Conservation (phyloP, 2,329 filamentous ascomycete species). For the Aspergillus ibericus region DNA sequence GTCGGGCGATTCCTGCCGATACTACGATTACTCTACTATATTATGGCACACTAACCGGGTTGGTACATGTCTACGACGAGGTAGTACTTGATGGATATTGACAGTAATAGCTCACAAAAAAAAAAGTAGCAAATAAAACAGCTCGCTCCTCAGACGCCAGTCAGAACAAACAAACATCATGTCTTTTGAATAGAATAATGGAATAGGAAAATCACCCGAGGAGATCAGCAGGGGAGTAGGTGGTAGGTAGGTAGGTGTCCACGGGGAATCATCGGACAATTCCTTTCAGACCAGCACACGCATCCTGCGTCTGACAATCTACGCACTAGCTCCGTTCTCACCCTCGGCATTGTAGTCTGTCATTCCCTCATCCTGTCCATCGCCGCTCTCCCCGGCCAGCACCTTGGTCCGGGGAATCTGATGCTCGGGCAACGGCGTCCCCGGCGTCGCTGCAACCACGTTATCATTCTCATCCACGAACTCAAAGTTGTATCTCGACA, state of each 20-base stretch:
- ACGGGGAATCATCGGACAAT: background rate
- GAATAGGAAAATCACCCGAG: background rate
- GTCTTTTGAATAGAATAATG: background rate
- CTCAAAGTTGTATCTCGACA: conserved; percentile 96
- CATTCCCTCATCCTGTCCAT: conserved; percentile 39
- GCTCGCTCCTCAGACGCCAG: background rate
- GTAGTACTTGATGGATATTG: background rate
- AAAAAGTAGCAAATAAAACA: background rate
- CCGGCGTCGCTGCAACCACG: conserved; percentile 80
- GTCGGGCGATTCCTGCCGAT: too few relatives aligned
- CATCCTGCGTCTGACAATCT: background rate
- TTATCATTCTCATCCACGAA: conserved; percentile 93
- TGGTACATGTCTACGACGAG: too few relatives aligned
- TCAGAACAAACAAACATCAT: background rate
- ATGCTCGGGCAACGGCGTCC: conserved; percentile 59
- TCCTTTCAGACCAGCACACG: background rate
- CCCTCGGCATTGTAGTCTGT: conserved; percentile 28
- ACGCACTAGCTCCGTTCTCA: conserved; percentile 23
- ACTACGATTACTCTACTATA: too few relatives aligned
- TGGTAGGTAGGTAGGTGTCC: background rate
- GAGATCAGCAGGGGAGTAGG: background rate
- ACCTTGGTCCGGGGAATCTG: conserved; percentile 66
- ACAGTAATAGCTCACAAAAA: background rate
- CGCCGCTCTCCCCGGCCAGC: conserved; percentile 52
- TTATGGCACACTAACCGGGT: too few relatives aligned